Percentiles rank a stretch among this genome's conserved stretches.
Conservation (phyloP, 352 stramenopile genomes). For the Phytophthora chlamydospora region DNA sequence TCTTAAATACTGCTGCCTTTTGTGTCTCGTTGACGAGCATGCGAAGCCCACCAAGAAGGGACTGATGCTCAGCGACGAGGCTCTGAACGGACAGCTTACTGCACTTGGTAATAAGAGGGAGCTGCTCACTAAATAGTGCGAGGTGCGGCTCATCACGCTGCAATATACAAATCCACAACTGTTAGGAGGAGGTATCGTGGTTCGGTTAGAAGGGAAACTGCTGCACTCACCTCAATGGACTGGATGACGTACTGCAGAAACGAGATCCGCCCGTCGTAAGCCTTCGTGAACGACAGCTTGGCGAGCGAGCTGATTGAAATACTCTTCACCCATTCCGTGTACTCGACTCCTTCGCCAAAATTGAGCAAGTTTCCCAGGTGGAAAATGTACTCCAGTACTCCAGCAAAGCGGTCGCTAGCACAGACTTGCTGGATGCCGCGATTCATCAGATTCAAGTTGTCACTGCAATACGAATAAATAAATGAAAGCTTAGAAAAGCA, state of each 20-base stretch:
- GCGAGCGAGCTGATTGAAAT: slow-evolving; percentile 80
- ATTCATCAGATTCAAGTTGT: slow-evolving; percentile 69
- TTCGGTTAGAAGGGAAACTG: neutral
- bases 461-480: slow-evolving; percentile 28
- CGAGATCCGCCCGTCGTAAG: slow-evolving; percentile 71
- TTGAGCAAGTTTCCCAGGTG: slow-evolving; percentile 73
- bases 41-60: slow-evolving; percentile 60
- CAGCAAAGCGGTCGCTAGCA: slow-evolving; percentile 62
- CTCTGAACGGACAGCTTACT: slow-evolving; percentile 69
- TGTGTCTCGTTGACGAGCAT: slow-evolving; percentile 68
- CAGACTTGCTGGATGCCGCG: slow-evolving; percentile 77
- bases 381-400: slow-evolving; percentile 75
- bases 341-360: slow-evolving; percentile 59
- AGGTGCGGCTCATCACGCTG: slow-evolving; percentile 72
- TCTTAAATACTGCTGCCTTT: slow-evolving; percentile 33
- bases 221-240: slow-evolving; percentile 56
- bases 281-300: slow-evolving; percentile 85
- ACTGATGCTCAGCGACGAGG: slow-evolving; percentile 59
- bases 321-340: slow-evolving; percentile 55
- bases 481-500: slow-evolving; percentile 6
- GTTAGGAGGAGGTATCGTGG: slow-evolving; percentile 9
- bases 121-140: slow-evolving; percentile 62
- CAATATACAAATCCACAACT: slow-evolving; percentile 3
- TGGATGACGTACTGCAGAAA: slow-evolving; percentile 86
- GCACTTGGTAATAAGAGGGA: slow-evolving; percentile 67